phyloP scores from a whole-genome alignment of 1,284 basidiomycete species.

The Ustanciosporium gigantosporum region DNA sequence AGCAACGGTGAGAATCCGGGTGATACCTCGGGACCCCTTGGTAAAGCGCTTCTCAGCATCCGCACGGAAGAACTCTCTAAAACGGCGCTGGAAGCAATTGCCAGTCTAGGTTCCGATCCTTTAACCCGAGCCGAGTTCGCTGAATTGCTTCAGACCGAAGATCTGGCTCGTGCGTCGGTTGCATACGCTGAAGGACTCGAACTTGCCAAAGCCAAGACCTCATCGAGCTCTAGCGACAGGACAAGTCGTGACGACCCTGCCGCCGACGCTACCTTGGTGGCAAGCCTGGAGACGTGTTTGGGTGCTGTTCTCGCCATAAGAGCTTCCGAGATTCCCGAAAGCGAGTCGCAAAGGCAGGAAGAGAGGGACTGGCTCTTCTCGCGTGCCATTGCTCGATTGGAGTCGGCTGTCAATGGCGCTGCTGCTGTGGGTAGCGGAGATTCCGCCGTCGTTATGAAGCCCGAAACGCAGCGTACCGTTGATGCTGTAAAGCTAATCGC shows the following conservation, averaged over 20 bases:
- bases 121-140: slow-evolving; percentile 48
- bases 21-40: slow-evolving; percentile 30
- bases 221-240: neutral
- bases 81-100: slow-evolving; percentile 36
- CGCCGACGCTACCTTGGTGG: slow-evolving; percentile 14
- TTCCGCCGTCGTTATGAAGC: slow-evolving; percentile 9
- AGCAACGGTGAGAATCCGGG: slow-evolving; percentile 15
- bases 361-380: slow-evolving; percentile 33
- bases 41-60: slow-evolving; percentile 29
- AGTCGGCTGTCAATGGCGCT: slow-evolving; percentile 28
- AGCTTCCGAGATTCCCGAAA: slow-evolving; percentile 26
- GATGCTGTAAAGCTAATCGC: slow-evolving; percentile 51
- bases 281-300: slow-evolving; percentile 42
- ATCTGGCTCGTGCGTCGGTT: slow-evolving; percentile 34
- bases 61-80: slow-evolving; percentile 40
- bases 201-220: slow-evolving; percentile 11
- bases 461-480: slow-evolving; percentile 26
- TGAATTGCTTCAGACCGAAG: slow-evolving; percentile 45
- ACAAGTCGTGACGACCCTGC: slow-evolving; percentile 17
- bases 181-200: slow-evolving; percentile 38
- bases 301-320: slow-evolving; percentile 47
- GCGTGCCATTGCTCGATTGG: slow-evolving; percentile 36
- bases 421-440: slow-evolving; percentile 16
- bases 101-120: slow-evolving; percentile 43
- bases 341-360: slow-evolving; percentile 21